Evolutionary conservation across 2,329 filamentous ascomycete genomes (phyloP).

Genomic region (Microdochium bolleyi): DNA sequence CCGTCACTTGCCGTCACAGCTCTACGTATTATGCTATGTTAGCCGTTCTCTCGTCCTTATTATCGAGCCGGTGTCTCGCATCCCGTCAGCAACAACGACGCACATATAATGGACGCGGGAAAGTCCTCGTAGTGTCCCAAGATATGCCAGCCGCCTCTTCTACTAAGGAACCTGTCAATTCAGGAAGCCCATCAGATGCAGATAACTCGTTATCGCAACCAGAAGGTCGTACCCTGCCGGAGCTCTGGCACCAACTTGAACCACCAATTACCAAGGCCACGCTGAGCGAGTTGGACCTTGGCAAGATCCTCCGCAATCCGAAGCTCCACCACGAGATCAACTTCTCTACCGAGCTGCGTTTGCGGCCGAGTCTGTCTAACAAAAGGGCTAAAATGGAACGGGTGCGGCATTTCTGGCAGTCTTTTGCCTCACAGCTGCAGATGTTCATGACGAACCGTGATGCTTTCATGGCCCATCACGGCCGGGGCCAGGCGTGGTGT

Average conservation of each 20-base stretch:
- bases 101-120: too few species aligned
- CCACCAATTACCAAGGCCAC: conserved; percentile 46
- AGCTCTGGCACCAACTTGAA: background rate
- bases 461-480: conserved; percentile 39
- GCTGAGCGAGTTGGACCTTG: conserved; percentile 82
- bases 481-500: conserved; percentile 47
- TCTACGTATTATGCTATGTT: too few species aligned
- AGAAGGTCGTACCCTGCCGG: too few species aligned
- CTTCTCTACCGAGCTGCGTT: conserved; percentile 88
- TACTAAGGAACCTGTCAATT: background rate
- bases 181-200: conserved; percentile 13
- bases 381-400: conserved; percentile 77
- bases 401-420: conserved; percentile 74
- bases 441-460: conserved; percentile 43
- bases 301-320: conserved; percentile 68
- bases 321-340: conserved; percentile 93
- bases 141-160: background rate
- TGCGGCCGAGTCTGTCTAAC: conserved; percentile 82
- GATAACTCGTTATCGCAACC: background rate
- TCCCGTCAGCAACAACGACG: too few species aligned
- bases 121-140: too few species aligned
- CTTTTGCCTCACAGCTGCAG: conserved; percentile 46
- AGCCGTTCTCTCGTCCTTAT: too few species aligned
- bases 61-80: too few species aligned
- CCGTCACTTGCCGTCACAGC: too few species aligned